phyloP scores from a whole-genome alignment of 1,284 basidiomycete genomes.

The Moniliella sp. region DNA sequence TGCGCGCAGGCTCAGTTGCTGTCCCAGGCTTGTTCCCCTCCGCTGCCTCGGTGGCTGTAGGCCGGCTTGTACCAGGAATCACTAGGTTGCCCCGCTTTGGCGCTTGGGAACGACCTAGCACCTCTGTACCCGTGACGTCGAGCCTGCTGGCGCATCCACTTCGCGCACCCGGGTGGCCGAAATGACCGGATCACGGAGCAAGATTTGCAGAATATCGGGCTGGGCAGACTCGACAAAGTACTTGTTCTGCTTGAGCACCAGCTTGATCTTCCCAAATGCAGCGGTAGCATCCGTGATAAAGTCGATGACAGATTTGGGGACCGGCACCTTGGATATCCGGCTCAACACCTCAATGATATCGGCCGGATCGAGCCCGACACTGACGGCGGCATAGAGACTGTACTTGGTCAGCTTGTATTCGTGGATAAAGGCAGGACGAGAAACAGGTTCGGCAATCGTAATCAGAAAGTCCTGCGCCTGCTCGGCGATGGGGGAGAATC shows the following conservation, averaged over 20 bases:
- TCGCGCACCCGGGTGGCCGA: slow-evolving; percentile 18
- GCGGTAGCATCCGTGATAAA: slow-evolving; percentile 28
- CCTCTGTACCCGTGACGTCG: slow-evolving; percentile 5
- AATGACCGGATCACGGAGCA: slow-evolving; percentile 26
- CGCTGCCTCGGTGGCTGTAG: neutral
- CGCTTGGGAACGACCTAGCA: slow-evolving; percentile 14
- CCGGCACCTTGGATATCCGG: slow-evolving; percentile 29
- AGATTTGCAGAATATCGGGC: slow-evolving; percentile 24
- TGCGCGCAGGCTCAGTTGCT: neutral
- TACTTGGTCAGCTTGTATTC: slow-evolving; percentile 97
- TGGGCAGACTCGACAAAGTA: slow-evolving; percentile 33
- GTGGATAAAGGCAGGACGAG: slow-evolving; percentile 86
- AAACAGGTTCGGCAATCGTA: slow-evolving; percentile 87
- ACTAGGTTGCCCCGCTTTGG: slow-evolving; percentile 22
- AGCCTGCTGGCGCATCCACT: neutral
- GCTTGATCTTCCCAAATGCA: slow-evolving; percentile 33
- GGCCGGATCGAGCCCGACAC: slow-evolving; percentile 85
- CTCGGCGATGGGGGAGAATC: slow-evolving; percentile 57
- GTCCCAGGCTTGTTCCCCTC: neutral
- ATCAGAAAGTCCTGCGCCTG: slow-evolving; percentile 96
- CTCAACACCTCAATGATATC: slow-evolving; percentile 79
- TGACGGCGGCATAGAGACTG: slow-evolving; percentile 91
- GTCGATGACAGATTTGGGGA: slow-evolving; percentile 21
- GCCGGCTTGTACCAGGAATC: slow-evolving; percentile 19
- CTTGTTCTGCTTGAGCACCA: slow-evolving; percentile 32